phyloP scores from a whole-genome alignment of 2,329 filamentous ascomycete species.

The Diplocarpon mali region DNA sequence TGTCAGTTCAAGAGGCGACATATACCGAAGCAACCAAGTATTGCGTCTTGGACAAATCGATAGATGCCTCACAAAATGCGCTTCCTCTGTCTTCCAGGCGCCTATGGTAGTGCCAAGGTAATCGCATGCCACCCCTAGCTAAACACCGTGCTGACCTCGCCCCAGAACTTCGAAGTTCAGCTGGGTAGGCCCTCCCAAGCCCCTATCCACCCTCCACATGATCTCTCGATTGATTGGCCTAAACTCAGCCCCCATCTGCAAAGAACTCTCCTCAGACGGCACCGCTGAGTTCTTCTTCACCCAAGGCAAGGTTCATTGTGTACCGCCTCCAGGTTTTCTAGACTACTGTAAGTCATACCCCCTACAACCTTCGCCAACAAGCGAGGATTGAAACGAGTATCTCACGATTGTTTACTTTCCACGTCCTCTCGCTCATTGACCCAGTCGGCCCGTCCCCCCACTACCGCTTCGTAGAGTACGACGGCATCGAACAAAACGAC shows the following conservation, averaged over 20 bases:
- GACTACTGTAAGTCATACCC: constrained; percentile 32
- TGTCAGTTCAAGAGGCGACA: too few relatives aligned
- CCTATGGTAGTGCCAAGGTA: constrained; percentile 45
- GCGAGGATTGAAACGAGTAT: not conserved
- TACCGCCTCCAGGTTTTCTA: constrained; percentile 40
- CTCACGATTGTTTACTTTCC: not conserved
- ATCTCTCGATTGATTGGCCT: not conserved
- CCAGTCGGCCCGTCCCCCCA: constrained; percentile 14
- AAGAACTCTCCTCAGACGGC: constrained; percentile 34
- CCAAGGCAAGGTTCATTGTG: constrained; percentile 36
- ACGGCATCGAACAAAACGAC: constrained; percentile 26
- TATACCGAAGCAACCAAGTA: not conserved
- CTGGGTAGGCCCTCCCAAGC: constrained; percentile 29
- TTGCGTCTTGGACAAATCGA: too few relatives aligned
- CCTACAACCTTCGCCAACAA: not conserved
- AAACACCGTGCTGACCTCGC: not conserved
- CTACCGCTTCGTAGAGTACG: constrained; percentile 41
- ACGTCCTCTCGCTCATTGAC: too few relatives aligned
- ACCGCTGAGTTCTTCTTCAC: constrained; percentile 40
- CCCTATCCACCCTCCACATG: not conserved
- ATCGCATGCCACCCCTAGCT: constrained; percentile 16
- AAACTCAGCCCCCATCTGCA: constrained; percentile 34
- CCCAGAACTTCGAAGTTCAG: constrained; percentile 44
- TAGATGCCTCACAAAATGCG: constrained; percentile 31
- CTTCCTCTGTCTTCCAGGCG: constrained; percentile 45